Evolutionary conservation across 345 rosid species (phyloP), one percentile per base, ranked within the genome.

Genomic region (Reutealis trisperma): DNA sequence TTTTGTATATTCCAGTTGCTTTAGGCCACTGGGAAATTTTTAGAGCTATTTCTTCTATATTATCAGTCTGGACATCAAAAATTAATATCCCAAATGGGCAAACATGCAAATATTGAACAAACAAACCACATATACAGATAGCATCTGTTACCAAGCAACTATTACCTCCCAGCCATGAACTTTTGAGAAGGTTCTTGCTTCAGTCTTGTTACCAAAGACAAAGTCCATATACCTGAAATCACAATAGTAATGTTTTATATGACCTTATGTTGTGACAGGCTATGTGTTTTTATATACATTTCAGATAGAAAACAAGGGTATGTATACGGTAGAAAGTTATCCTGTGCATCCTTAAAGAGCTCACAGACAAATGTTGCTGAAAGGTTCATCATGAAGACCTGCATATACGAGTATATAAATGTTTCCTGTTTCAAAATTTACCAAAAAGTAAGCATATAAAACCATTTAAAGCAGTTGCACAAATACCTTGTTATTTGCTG

Each of bases 291-390:
- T 1, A 8, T 21, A 75, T 16, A 27, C 30, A 27, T 27, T 27
- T 27, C 30, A 27, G 77, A 55, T 32, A 22, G 30, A 65, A 15
- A 73, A 71, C 25, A 22, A 57, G 67, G 16, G 22, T 58, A 34
- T 55, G 71, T 94, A 91, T 86, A 96, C 97, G 97, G 91, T n/a
- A 96, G 71, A 82, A 76, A 77, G 82, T 91, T 94, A 78, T 86
- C 97, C 41, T 85, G 93, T 10, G 74, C 92, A 63, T 96, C 97
- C 94, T 88, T 93, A 88, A 92, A 96, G 87, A 96, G 93, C 84
- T 96, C 99, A 34, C 99, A 96, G 82, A 96, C 90, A 83, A 91
- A 96, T 67, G 98, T 94, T 82, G 98, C 99, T 83, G 99, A 88
- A 73, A 93, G 99, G 85, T 96, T 96, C 97, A 90, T 96, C 65